Evolutionary conservation across 768 basidiomycete species (phyloP).

Genomic region (Cyathus striatus): DNA sequence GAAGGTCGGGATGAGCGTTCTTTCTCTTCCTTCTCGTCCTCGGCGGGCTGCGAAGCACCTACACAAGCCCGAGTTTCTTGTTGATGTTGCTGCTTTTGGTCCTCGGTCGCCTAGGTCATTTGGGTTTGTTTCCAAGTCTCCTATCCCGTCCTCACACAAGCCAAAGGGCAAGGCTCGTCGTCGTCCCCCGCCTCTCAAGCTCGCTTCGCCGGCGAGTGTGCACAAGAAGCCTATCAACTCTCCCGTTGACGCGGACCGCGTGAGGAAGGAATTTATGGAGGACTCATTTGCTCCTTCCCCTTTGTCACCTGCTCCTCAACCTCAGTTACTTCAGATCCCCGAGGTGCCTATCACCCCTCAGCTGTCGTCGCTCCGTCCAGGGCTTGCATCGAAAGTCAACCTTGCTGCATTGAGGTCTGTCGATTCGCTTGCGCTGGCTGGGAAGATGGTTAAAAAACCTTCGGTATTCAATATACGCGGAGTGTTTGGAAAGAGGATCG

Average conservation of each 20-base stretch:
- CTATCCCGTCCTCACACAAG: constrained; percentile 3
- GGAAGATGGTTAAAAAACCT: constrained; percentile 3
- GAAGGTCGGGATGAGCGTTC: constrained; percentile 30
- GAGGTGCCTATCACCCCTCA: not conserved
- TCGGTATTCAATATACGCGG: constrained; percentile 7
- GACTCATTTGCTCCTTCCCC: constrained; percentile 24
- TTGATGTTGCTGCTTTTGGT: constrained; percentile 30
- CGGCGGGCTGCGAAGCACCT: constrained; percentile 27
- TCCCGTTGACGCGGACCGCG: constrained; percentile 3
- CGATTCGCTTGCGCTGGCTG: constrained; percentile 2
- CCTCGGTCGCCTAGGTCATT: constrained; percentile 14
- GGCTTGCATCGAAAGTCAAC: constrained; percentile 4
- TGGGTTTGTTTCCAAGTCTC: constrained; percentile 2
- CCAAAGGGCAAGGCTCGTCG: constrained; percentile 20
- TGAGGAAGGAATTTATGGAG: constrained; percentile 23
- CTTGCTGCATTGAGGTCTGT: constrained; percentile 3
- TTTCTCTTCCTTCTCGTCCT: constrained; percentile 32
- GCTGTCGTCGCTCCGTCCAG: not conserved
- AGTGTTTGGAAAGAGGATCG: constrained; percentile 6
- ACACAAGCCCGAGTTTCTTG: constrained; percentile 25
- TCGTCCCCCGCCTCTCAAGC: constrained; percentile 31
- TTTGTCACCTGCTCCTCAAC: not conserved
- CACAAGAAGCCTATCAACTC: constrained; percentile 7
- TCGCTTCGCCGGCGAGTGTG: constrained; percentile 18
- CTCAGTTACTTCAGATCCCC: not conserved